Evolutionary conservation across 352 stramenopile genomes (phyloP), one percentile per base, ranked within the genome.

Genomic region (Pythium phragmiticola): DNA sequence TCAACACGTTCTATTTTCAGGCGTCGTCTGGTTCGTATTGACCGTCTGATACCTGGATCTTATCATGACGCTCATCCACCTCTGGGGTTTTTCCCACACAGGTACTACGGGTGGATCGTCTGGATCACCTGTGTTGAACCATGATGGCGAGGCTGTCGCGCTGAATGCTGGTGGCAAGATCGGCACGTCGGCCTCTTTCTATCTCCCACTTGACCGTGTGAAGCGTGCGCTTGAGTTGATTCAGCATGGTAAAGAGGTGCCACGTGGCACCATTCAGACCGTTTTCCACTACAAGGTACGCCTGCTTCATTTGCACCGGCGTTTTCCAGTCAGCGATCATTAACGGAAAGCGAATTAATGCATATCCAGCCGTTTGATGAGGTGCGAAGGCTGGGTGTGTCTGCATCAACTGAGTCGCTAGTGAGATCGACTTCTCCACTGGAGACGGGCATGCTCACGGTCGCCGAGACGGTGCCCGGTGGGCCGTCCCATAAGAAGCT

Each of bases 1-100:
- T 96, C 55, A 97, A 97, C 72, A 98, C 90, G 49, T 98, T 98
- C 69, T 98, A 98, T 75, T 93, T 92, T 60, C 84, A 92, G 57
- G 90, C 91, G 42, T 94, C 87, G 21, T 96, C 87, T 14, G 80
- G 79, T 77, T 72, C 39, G 41, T 17, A 8, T 12, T 16, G 16
- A 37, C 4, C 19, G 16, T 4, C 16, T 33, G 34, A 39, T 39
- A 39, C 3, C 11, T 39, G 34, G 11, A 39, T 3, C 5, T 12
- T 14, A 4, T 14, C 23, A n/a, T 46, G 17, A 19, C 39, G 13
- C 39, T 46, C 9, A 46, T 14, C 14, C 17, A 39, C 34, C 34
- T 39, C 34, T 39, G 11, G 11, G 3, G 34, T 13, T 2, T 33
- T 74, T 43, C 63, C 4, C 30, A 21, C 21, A 5, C 43, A 84